Evolutionary conservation across 257 asterid genomes (phyloP), one percentile per base, ranked within the genome.

Genomic region (Capsicum baccatum): DNA sequence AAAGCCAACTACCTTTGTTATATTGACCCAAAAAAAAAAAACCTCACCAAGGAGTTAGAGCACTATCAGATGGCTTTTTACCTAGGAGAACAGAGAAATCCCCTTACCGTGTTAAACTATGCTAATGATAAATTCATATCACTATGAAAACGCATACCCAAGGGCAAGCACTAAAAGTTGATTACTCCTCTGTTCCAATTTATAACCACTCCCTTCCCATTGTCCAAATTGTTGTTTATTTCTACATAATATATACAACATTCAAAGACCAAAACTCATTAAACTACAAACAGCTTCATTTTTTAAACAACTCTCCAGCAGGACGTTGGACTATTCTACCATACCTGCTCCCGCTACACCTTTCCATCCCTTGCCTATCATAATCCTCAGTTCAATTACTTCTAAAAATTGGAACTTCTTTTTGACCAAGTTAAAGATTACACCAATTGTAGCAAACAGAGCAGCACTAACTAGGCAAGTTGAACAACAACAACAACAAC

Each of bases 51-150:
- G 44, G 80, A 19, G 2, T 48, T 19, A 50, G 19, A 50, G 48
- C 63, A 26, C 81, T 26, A 76, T 48, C 26, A 74, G 26, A 26
- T 52, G 63, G 26, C 48, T 15, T 26, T 52, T 26, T 13, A 76
- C 47, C 21, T 52, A 76, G 19, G 64, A 76, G 48, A 50, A 76
- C 21, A 76, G 48, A 0, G 2, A 21, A 26, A 21, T 76, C 63
- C 63, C 52, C 21, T 47, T 7, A 52, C 7, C 5, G 17, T 14
- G 12, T 26, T 9, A 76, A 8, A 8, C 13, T 14, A 76, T 35
- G 81, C 48, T 52, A 47, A 52, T 76, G n/a, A 52, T 76, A 62
- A 50, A 21, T 8, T 74, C 62, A 76, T 76, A 47, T 12, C 62
- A 52, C 39, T 47, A 50, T 0, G 3, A 13, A 16, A 76, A 50